Evolutionary conservation across 306 rosid species (phyloP).

Genomic region (Quillaja saponaria): DNA sequence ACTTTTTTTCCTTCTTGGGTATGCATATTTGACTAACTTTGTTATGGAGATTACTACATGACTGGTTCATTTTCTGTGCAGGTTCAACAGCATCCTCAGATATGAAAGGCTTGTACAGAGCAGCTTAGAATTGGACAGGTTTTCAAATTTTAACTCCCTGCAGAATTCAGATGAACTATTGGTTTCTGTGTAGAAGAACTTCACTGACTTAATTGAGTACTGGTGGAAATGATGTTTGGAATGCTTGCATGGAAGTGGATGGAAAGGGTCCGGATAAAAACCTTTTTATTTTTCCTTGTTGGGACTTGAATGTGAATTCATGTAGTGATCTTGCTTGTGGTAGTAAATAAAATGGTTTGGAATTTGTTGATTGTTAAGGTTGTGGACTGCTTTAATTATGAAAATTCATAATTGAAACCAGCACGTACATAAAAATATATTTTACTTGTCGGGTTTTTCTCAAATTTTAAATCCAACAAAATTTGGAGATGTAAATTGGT

Average conservation of each 20-base stretch:
- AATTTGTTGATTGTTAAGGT: too few species aligned
- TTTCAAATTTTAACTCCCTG: constrained; percentile 19
- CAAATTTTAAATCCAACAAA: too few species aligned
- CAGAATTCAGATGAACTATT: constrained; percentile 19
- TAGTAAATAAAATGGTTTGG: too few species aligned
- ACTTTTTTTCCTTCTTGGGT: not conserved
- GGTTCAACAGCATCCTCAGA: constrained; percentile 45
- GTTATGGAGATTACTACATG: not conserved
- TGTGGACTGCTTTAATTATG: too few species aligned
- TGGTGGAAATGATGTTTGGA: constrained; percentile 29
- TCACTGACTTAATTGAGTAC: constrained; percentile 28
- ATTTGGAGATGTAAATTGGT: too few species aligned
- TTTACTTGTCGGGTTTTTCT: too few species aligned
- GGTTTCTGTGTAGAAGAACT: constrained; percentile 36
- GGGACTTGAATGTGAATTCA: too few species aligned
- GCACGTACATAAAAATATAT: too few species aligned
- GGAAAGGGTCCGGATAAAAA: too few species aligned
- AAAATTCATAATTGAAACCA: too few species aligned
- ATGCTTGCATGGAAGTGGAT: constrained; percentile 20
- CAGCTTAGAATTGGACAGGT: constrained; percentile 36
- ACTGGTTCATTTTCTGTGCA: constrained; percentile 36
- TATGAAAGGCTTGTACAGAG: constrained; percentile 47
- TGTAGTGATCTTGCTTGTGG: too few species aligned
- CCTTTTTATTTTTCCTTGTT: too few species aligned
- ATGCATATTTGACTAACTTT: not conserved